Conservation (phyloP, 164 flowering plant genomes). For the Nymphaea colorata region DNA sequence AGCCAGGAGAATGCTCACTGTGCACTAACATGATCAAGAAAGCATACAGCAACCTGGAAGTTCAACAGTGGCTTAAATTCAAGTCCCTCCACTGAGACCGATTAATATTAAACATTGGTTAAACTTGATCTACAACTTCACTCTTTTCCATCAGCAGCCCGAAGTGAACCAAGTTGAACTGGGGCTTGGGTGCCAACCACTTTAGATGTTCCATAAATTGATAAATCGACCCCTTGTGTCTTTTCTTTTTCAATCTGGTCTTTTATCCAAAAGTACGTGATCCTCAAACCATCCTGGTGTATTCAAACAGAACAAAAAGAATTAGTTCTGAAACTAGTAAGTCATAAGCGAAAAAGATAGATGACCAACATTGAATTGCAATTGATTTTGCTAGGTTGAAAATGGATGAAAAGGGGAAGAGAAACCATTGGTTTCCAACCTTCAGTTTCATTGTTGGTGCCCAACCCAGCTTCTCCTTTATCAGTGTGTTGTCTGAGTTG, state of each 20-base stretch:
- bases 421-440: constrained; percentile 22
- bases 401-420: background rate
- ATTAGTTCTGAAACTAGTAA: background rate
- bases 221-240: constrained; percentile 46
- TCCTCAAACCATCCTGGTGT: constrained; percentile 73
- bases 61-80: no score
- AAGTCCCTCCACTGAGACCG: no score
- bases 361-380: background rate
- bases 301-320: constrained; percentile 7
- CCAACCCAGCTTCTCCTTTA: constrained; percentile 96
- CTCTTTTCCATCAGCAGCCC: constrained; percentile 97
- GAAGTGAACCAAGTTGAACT: constrained; percentile 89
- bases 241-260: constrained; percentile 93
- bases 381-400: background rate
- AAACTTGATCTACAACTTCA: constrained; percentile 16
- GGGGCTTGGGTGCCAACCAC: constrained; percentile 98
- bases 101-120: no score
- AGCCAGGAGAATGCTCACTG: no score
- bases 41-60: no score
- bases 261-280: constrained; percentile 94
- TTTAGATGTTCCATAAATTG: constrained; percentile 81
- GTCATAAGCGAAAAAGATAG: background rate
- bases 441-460: constrained; percentile 87
- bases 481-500: constrained; percentile 91
- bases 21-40: no score